Percentiles rank a stretch among this genome's conserved stretches.
phyloP scores from a whole-genome alignment of 2,329 filamentous ascomycete species.

The Akanthomyces lecanii region DNA sequence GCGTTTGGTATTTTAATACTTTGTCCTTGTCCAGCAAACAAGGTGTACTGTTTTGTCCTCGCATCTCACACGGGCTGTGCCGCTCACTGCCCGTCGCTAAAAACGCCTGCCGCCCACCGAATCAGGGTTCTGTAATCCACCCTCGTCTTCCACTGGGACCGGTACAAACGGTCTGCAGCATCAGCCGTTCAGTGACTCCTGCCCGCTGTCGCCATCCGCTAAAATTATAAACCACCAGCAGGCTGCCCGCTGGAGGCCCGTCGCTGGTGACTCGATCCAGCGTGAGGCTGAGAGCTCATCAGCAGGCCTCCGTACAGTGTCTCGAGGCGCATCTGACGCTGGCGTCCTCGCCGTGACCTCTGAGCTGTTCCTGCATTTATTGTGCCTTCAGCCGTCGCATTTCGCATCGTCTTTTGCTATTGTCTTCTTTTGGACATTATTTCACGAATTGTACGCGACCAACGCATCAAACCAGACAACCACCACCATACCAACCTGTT shows the following conservation, averaged over 20 bases:
- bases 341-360: constrained; percentile 12
- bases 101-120: background rate
- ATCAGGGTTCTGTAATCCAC: background rate
- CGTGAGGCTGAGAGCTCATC: constrained; percentile 40
- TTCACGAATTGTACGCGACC: constrained; percentile 8
- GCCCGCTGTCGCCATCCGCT: background rate
- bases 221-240: background rate
- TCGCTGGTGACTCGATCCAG: constrained; percentile 25
- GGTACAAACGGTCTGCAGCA: background rate
- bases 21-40: too few species aligned
- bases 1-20: too few species aligned
- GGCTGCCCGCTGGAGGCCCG: constrained; percentile 5
- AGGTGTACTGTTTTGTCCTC: background rate
- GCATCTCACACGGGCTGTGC: constrained; percentile 4
- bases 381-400: constrained; percentile 19
- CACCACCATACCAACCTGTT: background rate
- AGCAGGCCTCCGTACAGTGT: constrained; percentile 34
- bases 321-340: constrained; percentile 22
- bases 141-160: background rate
- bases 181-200: background rate
- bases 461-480: constrained; percentile 4
- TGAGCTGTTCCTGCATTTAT: constrained; percentile 27
- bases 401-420: constrained; percentile 17
- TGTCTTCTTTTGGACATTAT: constrained; percentile 17
- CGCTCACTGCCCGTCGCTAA: constrained; percentile 1